These are phyloP conservation scores for Pyrenochaeta sp. DNA, from an alignment of 2,329 filamentous ascomycete species.

Conservation along the genomic window DNA sequence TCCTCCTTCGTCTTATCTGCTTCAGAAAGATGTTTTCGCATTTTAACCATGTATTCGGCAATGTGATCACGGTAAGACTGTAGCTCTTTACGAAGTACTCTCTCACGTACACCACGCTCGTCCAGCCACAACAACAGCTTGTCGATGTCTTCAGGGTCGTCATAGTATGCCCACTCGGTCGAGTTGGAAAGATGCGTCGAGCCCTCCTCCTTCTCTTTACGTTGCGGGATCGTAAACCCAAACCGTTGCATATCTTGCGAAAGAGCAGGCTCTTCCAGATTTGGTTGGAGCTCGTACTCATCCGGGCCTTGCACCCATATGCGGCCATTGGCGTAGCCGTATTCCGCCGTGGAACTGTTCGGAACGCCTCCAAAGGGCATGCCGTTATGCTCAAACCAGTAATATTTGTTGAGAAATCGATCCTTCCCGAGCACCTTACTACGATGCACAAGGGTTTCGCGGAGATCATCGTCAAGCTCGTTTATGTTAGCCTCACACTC, in stretches of 20 bases:
- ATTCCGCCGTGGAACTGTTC: conserved; percentile 83
- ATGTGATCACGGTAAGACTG: conserved; percentile 79
- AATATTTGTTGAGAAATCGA: conserved; percentile 97
- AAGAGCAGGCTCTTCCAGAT: conserved; percentile 66
- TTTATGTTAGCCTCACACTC: conserved; percentile 86
- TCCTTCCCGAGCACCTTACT: conserved; percentile 92
- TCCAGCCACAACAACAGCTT: conserved; percentile 89
- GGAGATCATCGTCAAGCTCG: conserved; percentile 86
- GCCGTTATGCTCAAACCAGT: conserved; percentile 98
- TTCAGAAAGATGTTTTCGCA: conserved; percentile 74
- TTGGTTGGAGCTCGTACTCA: conserved; percentile 74
- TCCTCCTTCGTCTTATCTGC: conserved; percentile 60
- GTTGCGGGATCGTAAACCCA: conserved; percentile 82
- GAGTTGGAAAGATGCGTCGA: conserved; percentile 78
- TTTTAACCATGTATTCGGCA: conserved; percentile 78
- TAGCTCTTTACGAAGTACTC: conserved; percentile 88
- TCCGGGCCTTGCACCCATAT: conserved; percentile 97
- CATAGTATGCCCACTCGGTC: conserved; percentile 89
- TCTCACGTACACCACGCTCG: conserved; percentile 82
- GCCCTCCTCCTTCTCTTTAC: conserved; percentile 87
- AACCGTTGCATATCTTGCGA: conserved; percentile 80
- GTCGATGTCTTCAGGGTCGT: conserved; percentile 80
- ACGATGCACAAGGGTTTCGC: conserved; percentile 91
- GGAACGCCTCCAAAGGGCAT: conserved; percentile 95
- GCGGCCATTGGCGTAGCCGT: conserved; percentile 91